Conservation (phyloP, 495 filamentous ascomycete species). For the Haplographium delicatum region DNA sequence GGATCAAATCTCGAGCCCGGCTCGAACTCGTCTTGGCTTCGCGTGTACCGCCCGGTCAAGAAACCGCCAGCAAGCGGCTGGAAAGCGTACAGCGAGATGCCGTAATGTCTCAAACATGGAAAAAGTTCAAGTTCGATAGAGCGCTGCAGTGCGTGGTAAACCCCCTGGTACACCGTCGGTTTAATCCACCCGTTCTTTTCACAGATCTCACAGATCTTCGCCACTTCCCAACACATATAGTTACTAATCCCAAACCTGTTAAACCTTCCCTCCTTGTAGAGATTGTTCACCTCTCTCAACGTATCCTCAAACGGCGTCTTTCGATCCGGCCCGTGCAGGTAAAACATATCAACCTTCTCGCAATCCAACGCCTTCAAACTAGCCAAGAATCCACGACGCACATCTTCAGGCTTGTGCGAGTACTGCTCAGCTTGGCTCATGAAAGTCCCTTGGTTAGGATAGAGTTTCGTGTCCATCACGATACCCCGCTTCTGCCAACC, state of each 20-base stretch:
- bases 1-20: conserved; percentile 62
- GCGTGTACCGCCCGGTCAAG: conserved; percentile 36
- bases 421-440: background rate
- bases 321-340: conserved; percentile 48
- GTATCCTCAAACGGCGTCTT: conserved; percentile 45
- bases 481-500: conserved; percentile 44
- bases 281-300: conserved; percentile 39
- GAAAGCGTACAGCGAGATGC: conserved; percentile 45
- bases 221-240: conserved; percentile 47
- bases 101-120: conserved; percentile 47
- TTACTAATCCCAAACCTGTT: conserved; percentile 44
- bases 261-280: conserved; percentile 44
- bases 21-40: conserved; percentile 39
- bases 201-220: conserved; percentile 45
- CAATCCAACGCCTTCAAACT: conserved; percentile 28
- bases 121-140: conserved; percentile 45
- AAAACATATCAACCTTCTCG: conserved; percentile 41
- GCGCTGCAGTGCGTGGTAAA: conserved; percentile 60
- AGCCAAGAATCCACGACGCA: conserved; percentile 32
- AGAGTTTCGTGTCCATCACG: conserved; percentile 48
- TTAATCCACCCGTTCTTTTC: conserved; percentile 50
- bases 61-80: conserved; percentile 50
- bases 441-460: conserved; percentile 19
- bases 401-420: conserved; percentile 32
- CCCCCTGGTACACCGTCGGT: conserved; percentile 58